phyloP scores from a whole-genome alignment of 2,329 filamentous ascomycete genomes.

The Hypoxylon sp. region DNA sequence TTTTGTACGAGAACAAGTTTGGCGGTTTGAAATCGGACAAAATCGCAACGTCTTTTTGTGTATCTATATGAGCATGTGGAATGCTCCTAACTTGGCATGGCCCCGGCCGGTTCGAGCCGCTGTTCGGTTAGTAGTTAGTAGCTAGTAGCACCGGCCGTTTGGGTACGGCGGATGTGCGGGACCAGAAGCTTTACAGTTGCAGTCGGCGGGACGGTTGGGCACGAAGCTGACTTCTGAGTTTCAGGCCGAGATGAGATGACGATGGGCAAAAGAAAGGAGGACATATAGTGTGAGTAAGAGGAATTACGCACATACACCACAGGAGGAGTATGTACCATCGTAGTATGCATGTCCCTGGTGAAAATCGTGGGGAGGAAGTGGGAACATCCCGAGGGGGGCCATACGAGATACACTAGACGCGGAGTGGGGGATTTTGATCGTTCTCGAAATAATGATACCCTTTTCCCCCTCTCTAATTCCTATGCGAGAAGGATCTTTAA shows the following conservation, averaged over 20 bases:
- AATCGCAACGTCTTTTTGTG: constrained; percentile 10
- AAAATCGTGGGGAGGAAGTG: constrained; percentile 37
- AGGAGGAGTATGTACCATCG: not conserved
- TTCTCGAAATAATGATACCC: constrained; percentile 24
- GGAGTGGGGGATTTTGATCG: constrained; percentile 34
- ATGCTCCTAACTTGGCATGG: constrained; percentile 34
- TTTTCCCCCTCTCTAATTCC: constrained; percentile 12
- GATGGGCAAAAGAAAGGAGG: constrained; percentile 7
- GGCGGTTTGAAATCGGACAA: constrained; percentile 7
- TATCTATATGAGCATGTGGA: constrained; percentile 17
- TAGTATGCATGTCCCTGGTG: constrained; percentile 26
- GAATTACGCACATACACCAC: constrained; percentile 35
- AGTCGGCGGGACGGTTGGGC: constrained; percentile 33
- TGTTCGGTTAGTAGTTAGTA: constrained; percentile 17
- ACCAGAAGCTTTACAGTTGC: constrained; percentile 22
- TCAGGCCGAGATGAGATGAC: constrained; percentile 21
- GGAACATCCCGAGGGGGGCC: constrained; percentile 29
- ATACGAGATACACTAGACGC: constrained; percentile 9
- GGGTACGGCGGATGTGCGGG: constrained; percentile 20
- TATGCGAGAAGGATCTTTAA: constrained; percentile 11
- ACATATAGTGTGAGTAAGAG: constrained; percentile 14
- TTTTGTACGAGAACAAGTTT: not conserved
- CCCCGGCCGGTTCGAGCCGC: constrained; percentile 21
- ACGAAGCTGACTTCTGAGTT: constrained; percentile 24
- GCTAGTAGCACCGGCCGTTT: constrained; percentile 20